Evolutionary conservation across 345 rosid species (phyloP).

Genomic region (Laguncularia racemosa): DNA sequence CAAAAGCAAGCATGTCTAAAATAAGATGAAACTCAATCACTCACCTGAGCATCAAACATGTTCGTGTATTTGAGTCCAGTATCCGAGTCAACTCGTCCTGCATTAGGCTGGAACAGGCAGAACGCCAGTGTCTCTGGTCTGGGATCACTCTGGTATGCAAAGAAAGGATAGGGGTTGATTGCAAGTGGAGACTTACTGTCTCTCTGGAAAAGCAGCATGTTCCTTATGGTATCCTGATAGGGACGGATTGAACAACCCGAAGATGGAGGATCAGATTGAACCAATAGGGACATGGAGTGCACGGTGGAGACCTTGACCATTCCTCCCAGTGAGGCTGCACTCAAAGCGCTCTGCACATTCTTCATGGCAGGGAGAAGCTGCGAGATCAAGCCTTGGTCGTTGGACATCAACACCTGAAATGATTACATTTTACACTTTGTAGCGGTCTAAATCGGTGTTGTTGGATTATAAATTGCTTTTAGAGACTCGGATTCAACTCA

Average conservation of each 20-base stretch:
- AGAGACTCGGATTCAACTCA: too few relatives aligned
- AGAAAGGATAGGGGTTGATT: conserved; percentile 88
- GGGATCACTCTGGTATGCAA: conserved; percentile 82
- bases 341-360: conserved; percentile 70
- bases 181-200: conserved; percentile 74
- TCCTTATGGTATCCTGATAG: conserved; percentile 48
- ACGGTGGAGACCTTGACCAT: conserved; percentile 85
- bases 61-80: conserved; percentile 77
- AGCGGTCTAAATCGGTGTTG: not conserved
- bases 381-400: conserved; percentile 55
- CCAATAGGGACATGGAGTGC: conserved; percentile 76
- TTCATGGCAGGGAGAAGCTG: conserved; percentile 88
- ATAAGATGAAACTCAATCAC: too few relatives aligned
- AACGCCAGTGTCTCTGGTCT: conserved; percentile 82
- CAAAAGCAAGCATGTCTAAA: too few relatives aligned
- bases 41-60: conserved; percentile 99
- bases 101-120: conserved; percentile 82
- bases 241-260: conserved; percentile 53
- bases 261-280: conserved; percentile 82
- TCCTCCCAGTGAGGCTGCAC: conserved; percentile 58
- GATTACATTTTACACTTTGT: not conserved
- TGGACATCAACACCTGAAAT: conserved; percentile 53
- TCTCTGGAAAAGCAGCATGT: conserved; percentile 54
- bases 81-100: conserved; percentile 78
- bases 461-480: too few relatives aligned